Conservation (phyloP, 495 filamentous ascomycete genomes). For the Ascodesmis nigricans region DNA sequence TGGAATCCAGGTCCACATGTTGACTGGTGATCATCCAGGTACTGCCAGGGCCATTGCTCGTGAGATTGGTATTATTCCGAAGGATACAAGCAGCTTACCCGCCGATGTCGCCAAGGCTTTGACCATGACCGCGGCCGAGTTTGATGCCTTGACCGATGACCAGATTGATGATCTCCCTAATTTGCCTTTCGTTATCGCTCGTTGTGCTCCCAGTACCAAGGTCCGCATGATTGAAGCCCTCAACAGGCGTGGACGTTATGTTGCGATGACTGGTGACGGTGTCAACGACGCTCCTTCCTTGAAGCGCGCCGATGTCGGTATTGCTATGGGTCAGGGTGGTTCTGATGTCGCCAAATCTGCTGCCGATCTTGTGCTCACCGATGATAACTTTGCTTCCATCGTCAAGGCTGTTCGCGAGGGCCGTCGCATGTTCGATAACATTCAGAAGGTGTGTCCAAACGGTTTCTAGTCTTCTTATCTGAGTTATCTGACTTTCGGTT, state of each 20-base stretch:
- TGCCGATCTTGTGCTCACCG: conserved; percentile 67
- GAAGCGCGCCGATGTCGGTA: conserved; percentile 41
- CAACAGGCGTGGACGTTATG: conserved; percentile 36
- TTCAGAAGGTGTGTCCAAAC: conserved; percentile 33
- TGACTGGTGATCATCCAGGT: conserved; percentile 52
- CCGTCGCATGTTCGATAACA: conserved; percentile 49
- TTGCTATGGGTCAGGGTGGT: conserved; percentile 47
- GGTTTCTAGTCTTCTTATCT: background rate
- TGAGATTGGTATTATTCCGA: conserved; percentile 51
- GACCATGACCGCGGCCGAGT: conserved; percentile 27
- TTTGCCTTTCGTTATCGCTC: conserved; percentile 28
- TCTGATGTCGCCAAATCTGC: conserved; percentile 83
- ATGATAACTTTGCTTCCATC: conserved; percentile 49
- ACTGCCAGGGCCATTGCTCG: conserved; percentile 56
- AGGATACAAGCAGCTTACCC: conserved; percentile 29
- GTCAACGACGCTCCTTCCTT: conserved; percentile 49
- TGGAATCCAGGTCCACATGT: conserved; percentile 60
- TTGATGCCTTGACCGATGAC: conserved; percentile 26
- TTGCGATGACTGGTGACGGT: conserved; percentile 42
- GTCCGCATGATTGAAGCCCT: conserved; percentile 38
- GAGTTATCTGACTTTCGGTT: conserved; percentile 1
- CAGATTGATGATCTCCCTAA: conserved; percentile 26
- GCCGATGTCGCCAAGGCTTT: conserved; percentile 22
- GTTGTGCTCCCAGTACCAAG: conserved; percentile 29
- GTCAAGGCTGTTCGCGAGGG: conserved; percentile 45